Conservation (phyloP, 164 flowering plant species). For the Cinnamomum micranthum region DNA sequence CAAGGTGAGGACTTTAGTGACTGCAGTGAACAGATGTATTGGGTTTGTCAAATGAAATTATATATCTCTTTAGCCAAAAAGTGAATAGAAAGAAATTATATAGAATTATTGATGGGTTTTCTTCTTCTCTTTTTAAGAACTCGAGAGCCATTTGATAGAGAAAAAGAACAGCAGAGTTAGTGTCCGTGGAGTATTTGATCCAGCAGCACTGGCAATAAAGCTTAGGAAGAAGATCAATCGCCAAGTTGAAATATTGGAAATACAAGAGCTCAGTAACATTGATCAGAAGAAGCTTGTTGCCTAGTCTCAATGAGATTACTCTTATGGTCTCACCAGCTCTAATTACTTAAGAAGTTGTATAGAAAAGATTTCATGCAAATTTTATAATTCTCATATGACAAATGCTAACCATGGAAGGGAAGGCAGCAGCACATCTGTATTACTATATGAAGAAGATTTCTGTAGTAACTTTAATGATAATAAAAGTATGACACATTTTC, state of each 20-base stretch:
- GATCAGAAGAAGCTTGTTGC: background rate
- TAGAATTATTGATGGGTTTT: background rate
- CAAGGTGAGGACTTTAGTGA: slow-evolving; percentile 40
- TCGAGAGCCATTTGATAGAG: slow-evolving; percentile 21
- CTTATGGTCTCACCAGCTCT: background rate
- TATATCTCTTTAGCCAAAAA: no score
- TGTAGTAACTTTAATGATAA: background rate
- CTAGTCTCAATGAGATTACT: background rate
- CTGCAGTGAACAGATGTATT: background rate
- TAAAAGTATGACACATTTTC: no score
- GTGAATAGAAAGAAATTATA: no score
- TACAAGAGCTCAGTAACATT: slow-evolving; percentile 30
- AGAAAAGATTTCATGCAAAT: no score
- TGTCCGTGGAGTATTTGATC: slow-evolving; percentile 55
- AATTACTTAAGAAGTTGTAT: background rate
- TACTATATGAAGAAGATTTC: background rate
- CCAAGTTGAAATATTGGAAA: slow-evolving; percentile 68
- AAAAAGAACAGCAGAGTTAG: slow-evolving; percentile 47
- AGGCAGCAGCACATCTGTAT: no score
- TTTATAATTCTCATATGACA: background rate
- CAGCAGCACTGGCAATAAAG: slow-evolving; percentile 67
- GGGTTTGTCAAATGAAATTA: background rate
- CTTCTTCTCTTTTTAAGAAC: background rate
- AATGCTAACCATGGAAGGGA: background rate
- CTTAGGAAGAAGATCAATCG: slow-evolving; percentile 71